Conservation (phyloP, 169 alveolate species). For the Pseudocohnilembus persalinus region DNA sequence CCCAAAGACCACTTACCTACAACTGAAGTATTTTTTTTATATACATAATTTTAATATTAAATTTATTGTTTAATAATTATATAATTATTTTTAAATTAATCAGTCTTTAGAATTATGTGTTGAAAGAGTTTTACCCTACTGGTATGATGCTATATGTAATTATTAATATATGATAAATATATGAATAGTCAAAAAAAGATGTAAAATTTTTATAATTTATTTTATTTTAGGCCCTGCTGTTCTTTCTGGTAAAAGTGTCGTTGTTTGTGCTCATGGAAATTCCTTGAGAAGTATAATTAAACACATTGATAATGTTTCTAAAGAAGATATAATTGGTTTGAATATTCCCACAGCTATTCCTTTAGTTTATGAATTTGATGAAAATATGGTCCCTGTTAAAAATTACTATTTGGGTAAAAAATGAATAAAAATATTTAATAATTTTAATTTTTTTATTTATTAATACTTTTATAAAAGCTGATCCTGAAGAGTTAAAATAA, state of each 20-base stretch:
- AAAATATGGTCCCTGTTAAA: slow-evolving; percentile 85
- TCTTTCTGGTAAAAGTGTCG: slow-evolving; percentile 90
- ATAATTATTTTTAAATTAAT: background rate
- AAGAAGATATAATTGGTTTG: slow-evolving; percentile 91
- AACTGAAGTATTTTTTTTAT: slow-evolving; percentile 80
- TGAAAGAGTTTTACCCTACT: slow-evolving; percentile 95
- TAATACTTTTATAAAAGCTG: slow-evolving; percentile 38
- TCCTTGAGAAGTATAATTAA: slow-evolving; percentile 95
- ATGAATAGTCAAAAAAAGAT: background rate
- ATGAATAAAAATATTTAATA: slow-evolving; percentile 63
- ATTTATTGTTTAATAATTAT: too few species aligned
- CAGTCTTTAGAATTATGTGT: slow-evolving; percentile 92
- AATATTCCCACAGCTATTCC: slow-evolving; percentile 99
- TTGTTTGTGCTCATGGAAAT: slow-evolving; percentile 99
- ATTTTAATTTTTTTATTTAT: background rate
- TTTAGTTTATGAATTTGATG: slow-evolving; percentile 94
- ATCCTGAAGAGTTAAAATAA: slow-evolving; percentile 58
- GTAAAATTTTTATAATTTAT: too few species aligned
- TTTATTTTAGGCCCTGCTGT: slow-evolving; percentile 83
- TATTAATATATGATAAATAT: too few species aligned
- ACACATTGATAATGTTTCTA: slow-evolving; percentile 93
- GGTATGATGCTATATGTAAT: slow-evolving; percentile 87
- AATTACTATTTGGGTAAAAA: slow-evolving; percentile 93
- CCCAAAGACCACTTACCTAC: slow-evolving; percentile 93
- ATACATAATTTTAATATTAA: background rate